Evolutionary conservation across 2,329 filamentous ascomycete genomes (phyloP), one percentile per base, ranked within the genome.

Genomic region (Aspergillus sergii): DNA sequence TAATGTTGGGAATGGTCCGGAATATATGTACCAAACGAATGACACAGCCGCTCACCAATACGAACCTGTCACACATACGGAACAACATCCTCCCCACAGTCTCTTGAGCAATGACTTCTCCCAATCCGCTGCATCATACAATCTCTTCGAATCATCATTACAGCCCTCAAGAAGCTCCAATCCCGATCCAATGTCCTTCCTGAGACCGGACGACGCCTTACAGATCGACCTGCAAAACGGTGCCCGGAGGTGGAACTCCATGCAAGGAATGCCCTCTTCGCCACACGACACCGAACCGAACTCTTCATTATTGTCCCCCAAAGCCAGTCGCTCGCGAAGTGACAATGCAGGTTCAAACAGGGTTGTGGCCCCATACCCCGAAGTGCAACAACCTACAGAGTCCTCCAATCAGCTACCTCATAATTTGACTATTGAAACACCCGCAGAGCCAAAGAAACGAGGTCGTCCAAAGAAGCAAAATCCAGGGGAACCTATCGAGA

Each of bases 221-320:
- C 48, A 57, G 11, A 64, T 56, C 9, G 62, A 64, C n/a, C 16
- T 43, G 26, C 71, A 61, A 28, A 67, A 65, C 51, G 67, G 50
- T 4, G 48, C 61, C 4, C 64, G 68, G 30, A 67, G 72, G 41
- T 70, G 71, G 23, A 71, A 74, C 51, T 72, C 73, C 5, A 63
- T 74, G 51, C 73, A 73, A 57, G 58, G 63, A 5, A 60, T 67
- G 12, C 57, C 62, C n/a, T 71, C 70, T 55, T 79, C 78, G 4
- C 76, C 76, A 9, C 77, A 78, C 50, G 78, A 80, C 56, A 80
- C 79, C 2, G 73, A 79, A 50, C 78, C 77, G 26, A 70, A 79
- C 39, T 80, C 78, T 12, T 80, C 78, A 8, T 63, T 75, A 9
- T 59, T 66, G 11, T 72, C 75, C 0, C 66, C 71, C 2, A 69